Evolutionary conservation across 2,329 filamentous ascomycete genomes (phyloP).

Genomic region (Fusarium pseudoanthophilum): DNA sequence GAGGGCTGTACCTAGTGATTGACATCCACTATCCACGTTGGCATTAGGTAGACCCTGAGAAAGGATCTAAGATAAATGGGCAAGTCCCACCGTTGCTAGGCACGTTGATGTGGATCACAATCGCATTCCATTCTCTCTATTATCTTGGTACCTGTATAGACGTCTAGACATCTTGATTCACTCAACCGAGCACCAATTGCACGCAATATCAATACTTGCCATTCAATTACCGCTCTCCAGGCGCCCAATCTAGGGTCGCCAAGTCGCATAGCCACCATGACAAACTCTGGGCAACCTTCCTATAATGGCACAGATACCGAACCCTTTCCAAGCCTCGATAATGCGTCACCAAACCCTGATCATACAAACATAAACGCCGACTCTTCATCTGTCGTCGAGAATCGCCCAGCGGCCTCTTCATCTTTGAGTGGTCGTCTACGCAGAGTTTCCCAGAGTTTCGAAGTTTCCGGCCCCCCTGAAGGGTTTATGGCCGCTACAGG

Average conservation of each 20-base stretch:
- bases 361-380: slow-evolving; percentile 10
- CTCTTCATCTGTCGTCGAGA: slow-evolving; percentile 18
- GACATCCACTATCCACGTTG: neutral
- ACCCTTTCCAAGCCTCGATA: slow-evolving; percentile 43
- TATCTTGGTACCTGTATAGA: neutral
- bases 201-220: slow-evolving; percentile 2
- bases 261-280: slow-evolving; percentile 29
- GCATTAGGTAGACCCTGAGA: neutral
- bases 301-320: slow-evolving; percentile 36
- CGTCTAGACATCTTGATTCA: neutral
- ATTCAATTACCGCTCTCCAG: neutral
- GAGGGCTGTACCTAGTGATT: neutral
- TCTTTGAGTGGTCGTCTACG: slow-evolving; percentile 49
- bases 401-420: slow-evolving; percentile 46
- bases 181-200: neutral
- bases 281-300: slow-evolving; percentile 27
- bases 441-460: slow-evolving; percentile 52
- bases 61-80: slow-evolving; percentile 21
- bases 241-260: neutral
- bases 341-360: slow-evolving; percentile 33
- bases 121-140: slow-evolving; percentile 14
- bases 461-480: slow-evolving; percentile 58
- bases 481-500: slow-evolving; percentile 62
- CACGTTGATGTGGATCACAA: slow-evolving; percentile 23
- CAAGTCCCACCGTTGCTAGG: slow-evolving; percentile 27